Evolutionary conservation across 2,329 filamentous ascomycete genomes (phyloP).

Genomic region (Ophiostoma tasmaniense): DNA sequence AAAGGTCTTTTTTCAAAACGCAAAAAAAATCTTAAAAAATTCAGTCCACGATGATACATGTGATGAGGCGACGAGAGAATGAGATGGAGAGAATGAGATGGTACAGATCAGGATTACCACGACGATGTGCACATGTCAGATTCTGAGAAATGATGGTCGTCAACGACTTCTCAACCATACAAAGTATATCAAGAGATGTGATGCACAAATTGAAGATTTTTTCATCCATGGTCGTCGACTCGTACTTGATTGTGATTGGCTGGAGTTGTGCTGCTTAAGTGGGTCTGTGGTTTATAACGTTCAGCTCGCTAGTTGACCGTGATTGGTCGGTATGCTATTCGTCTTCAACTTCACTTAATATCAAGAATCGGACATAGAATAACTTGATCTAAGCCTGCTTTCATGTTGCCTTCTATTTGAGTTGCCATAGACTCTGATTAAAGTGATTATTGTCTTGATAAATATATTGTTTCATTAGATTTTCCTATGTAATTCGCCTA

Average conservation of each 20-base stretch:
- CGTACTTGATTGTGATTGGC: background rate
- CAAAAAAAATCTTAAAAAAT: constrained; percentile 12
- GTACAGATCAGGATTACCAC: too few species aligned
- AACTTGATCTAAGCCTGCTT: background rate
- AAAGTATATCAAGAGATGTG: too few species aligned
- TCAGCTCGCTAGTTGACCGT: too few species aligned
- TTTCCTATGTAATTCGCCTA: too few species aligned
- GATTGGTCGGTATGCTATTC: background rate
- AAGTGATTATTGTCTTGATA: too few species aligned
- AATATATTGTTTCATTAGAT: too few species aligned
- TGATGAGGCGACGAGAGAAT: background rate
- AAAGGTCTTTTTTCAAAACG: constrained; percentile 7
- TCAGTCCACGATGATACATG: background rate
- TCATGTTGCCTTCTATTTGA: too few species aligned
- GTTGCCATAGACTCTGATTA: too few species aligned
- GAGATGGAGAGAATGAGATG: background rate
- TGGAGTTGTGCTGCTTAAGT: background rate
- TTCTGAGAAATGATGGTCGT: too few species aligned
- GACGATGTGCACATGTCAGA: too few species aligned
- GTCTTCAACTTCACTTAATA: too few species aligned
- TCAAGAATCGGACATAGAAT: background rate
- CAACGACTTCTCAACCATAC: too few species aligned
- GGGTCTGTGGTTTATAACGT: background rate
- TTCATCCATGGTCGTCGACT: background rate
- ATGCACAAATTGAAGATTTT: background rate